Conservation (phyloP, 306 rosid genomes). For the Ziziphus jujuba region DNA sequence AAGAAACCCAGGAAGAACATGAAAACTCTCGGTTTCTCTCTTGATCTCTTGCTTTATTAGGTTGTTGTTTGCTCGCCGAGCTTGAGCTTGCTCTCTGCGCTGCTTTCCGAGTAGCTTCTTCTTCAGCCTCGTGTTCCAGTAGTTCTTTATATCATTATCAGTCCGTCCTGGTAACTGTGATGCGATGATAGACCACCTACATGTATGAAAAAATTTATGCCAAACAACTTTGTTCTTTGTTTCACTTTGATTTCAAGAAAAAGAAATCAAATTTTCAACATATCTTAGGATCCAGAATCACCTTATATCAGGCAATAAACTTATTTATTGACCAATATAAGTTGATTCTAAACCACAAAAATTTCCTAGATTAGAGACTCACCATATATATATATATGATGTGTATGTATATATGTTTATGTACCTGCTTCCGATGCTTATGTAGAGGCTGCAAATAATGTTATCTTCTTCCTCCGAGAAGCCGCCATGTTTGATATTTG, state of each 20-base stretch:
- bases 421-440: constrained; percentile 96
- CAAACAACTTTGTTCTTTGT: not conserved
- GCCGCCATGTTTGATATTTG: constrained; percentile 90
- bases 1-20: constrained; percentile 14
- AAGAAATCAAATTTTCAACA: not conserved
- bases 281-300: too few species aligned
- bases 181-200: constrained; percentile 97
- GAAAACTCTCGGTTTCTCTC: not conserved
- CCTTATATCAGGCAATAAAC: too few species aligned
- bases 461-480: constrained; percentile 95
- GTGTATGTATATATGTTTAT: too few species aligned
- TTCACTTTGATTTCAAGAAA: not conserved
- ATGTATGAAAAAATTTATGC: constrained; percentile 21
- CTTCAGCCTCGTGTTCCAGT: constrained; percentile 96
- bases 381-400: too few species aligned
- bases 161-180: constrained; percentile 94
- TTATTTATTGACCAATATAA: too few species aligned
- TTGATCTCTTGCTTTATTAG: constrained; percentile 48
- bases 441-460: constrained; percentile 85
- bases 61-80: constrained; percentile 30
- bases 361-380: too few species aligned
- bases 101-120: constrained; percentile 86
- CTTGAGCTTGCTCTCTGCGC: constrained; percentile 58
- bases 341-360: too few species aligned
- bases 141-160: constrained; percentile 92